Conservation (phyloP, 2,329 filamentous ascomycete species). For the Aspergillus calidoustus region DNA sequence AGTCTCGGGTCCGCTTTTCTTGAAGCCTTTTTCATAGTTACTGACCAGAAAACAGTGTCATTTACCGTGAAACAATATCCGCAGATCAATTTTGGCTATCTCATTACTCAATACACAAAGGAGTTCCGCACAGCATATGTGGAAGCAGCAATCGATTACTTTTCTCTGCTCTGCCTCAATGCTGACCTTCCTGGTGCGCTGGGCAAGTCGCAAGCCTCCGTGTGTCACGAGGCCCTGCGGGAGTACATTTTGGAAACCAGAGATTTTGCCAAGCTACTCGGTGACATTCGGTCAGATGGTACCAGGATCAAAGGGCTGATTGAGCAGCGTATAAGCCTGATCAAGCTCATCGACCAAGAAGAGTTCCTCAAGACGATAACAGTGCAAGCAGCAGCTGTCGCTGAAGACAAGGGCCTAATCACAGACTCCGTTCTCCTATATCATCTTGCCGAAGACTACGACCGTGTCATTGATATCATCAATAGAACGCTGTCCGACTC, state of each 20-base stretch:
- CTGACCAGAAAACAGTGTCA: slow-evolving; percentile 51
- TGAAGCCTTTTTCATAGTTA: slow-evolving; percentile 8
- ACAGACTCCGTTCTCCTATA: slow-evolving; percentile 95
- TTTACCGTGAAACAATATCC: slow-evolving; percentile 60
- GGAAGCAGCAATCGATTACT: slow-evolving; percentile 89
- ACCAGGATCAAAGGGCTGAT: slow-evolving; percentile 84
- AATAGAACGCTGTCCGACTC: slow-evolving; percentile 90
- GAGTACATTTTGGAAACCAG: slow-evolving; percentile 96
- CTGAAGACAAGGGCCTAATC: slow-evolving; percentile 90
- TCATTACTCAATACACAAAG: slow-evolving; percentile 92
- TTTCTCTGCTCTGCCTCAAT: slow-evolving; percentile 89
- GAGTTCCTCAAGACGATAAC: slow-evolving; percentile 93
- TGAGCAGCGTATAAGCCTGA: slow-evolving; percentile 80
- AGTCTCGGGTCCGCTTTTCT: slow-evolving; percentile 32
- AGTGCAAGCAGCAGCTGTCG: slow-evolving; percentile 85
- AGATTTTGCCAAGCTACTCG: slow-evolving; percentile 91
- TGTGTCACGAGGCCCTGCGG: slow-evolving; percentile 90
- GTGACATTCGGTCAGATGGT: slow-evolving; percentile 86
- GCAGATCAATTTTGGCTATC: slow-evolving; percentile 91
- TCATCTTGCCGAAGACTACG: slow-evolving; percentile 92
- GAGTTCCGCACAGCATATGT: slow-evolving; percentile 93
- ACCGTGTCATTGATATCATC: slow-evolving; percentile 88
- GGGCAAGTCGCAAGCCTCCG: slow-evolving; percentile 74
- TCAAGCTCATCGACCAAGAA: slow-evolving; percentile 76
- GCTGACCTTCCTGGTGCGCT: slow-evolving; percentile 75